A percentile compares a stretch with the other conserved stretches of the same genome.
These are phyloP conservation scores for Stephania cephalantha DNA, from an alignment of 164 flowering plant genomes.

Conservation along the genomic window DNA sequence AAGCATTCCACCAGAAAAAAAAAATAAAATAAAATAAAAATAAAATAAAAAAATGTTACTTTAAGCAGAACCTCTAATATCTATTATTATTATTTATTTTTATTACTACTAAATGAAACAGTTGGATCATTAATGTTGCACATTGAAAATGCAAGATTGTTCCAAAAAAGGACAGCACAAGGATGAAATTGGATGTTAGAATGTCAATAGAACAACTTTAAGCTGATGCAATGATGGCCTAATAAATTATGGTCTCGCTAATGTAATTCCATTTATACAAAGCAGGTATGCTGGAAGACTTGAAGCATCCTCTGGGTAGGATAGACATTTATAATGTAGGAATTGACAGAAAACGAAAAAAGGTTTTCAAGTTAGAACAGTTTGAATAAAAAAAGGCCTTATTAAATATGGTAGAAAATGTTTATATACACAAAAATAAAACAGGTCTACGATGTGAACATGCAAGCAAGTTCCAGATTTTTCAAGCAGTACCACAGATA, in stretches of 20 bases:
- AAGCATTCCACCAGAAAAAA: neutral
- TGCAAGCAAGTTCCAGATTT: neutral
- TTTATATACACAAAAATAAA: neutral
- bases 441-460: neutral
- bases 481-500: neutral
- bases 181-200: neutral
- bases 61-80: too few relatives aligned
- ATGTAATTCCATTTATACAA: neutral
- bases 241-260: neutral
- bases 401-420: neutral
- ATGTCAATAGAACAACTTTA: neutral
- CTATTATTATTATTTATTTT: neutral
- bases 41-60: too few relatives aligned
- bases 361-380: neutral
- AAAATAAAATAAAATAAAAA: too few relatives aligned
- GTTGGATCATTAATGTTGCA: neutral
- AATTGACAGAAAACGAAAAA: neutral
- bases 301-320: neutral
- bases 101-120: neutral
- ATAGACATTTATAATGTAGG: neutral
- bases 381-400: neutral
- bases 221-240: neutral
- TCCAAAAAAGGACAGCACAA: neutral
- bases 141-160: neutral
- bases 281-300: neutral